Evolutionary conservation across 768 basidiomycete genomes (phyloP).

Genomic region (Mycena venus): DNA sequence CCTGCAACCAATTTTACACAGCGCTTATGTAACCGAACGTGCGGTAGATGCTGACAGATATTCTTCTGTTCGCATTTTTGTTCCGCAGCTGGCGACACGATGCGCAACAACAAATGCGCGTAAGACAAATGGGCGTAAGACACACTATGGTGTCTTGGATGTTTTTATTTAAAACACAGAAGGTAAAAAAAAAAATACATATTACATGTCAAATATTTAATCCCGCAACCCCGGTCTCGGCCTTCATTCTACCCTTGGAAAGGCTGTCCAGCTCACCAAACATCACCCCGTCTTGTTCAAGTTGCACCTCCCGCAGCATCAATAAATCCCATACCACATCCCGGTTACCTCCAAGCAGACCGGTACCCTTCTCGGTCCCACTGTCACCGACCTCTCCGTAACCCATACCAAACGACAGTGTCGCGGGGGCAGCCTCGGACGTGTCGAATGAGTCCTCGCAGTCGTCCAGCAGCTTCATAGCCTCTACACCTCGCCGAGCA

Average conservation of each 20-base stretch:
- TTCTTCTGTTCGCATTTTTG: too few species aligned
- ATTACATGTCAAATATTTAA: slow-evolving; percentile 21
- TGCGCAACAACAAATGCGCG: too few species aligned
- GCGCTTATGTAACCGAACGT: slow-evolving; percentile 3
- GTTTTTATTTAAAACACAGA: too few species aligned
- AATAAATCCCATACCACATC: slow-evolving; percentile 80
- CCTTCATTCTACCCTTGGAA: slow-evolving; percentile 70
- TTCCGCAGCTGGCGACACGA: too few species aligned
- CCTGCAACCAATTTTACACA: not conserved
- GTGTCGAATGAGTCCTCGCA: slow-evolving; percentile 81
- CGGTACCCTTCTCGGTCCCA: slow-evolving; percentile 78
- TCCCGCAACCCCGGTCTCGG: slow-evolving; percentile 40
- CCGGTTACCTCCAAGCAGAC: slow-evolving; percentile 79
- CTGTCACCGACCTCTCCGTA: slow-evolving; percentile 81
- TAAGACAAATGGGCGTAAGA: too few species aligned
- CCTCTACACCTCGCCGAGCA: slow-evolving; percentile 78
- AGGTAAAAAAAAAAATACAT: too few species aligned
- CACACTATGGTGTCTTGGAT: too few species aligned
- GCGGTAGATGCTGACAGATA: too few species aligned
- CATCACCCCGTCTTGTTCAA: slow-evolving; percentile 75
- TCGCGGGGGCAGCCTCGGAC: slow-evolving; percentile 68
- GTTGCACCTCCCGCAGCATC: slow-evolving; percentile 73
- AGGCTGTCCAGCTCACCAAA: slow-evolving; percentile 87
- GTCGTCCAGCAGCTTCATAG: slow-evolving; percentile 84
- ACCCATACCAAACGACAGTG: slow-evolving; percentile 88